phyloP scores from a whole-genome alignment of 768 basidiomycete genomes.

The Terana coerulea region DNA sequence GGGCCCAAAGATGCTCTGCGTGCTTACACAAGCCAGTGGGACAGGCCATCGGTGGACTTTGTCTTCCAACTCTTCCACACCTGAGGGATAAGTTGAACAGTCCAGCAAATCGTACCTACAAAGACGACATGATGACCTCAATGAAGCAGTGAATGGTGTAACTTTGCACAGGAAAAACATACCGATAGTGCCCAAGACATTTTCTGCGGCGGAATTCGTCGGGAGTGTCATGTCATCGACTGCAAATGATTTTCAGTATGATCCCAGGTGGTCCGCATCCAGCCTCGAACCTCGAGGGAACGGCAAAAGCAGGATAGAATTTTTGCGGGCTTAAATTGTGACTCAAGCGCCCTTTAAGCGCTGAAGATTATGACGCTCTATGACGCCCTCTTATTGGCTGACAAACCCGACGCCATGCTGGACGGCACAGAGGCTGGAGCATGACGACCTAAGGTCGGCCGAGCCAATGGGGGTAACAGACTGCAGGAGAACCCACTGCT shows the following conservation, averaged over 20 bases:
- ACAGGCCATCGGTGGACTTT: constrained; percentile 68
- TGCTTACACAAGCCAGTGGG: constrained; percentile 63
- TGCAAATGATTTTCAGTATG: no score
- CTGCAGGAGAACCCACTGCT: no score
- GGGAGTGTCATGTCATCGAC: constrained; percentile 31
- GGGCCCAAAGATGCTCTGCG: no score
- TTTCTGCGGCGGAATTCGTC: constrained; percentile 53
- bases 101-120: constrained; percentile 64
- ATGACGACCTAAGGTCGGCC: no score
- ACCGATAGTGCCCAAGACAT: constrained; percentile 69
- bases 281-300: not conserved
- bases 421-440: no score
- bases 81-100: constrained; percentile 64
- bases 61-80: constrained; percentile 67
- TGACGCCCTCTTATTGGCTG: no score
- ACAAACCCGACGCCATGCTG: no score
- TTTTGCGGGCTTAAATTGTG: not conserved
- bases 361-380: no score
- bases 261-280: not conserved
- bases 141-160: not conserved
- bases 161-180: constrained; percentile 13
- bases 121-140: not conserved
- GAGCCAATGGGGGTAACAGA: no score
- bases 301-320: not conserved
- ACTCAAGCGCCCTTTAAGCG: not conserved